A percentile compares a stretch with the other conserved stretches of the same genome.
phyloP scores from a whole-genome alignment of 306 rosid species.

The Albizia julibrissin region DNA sequence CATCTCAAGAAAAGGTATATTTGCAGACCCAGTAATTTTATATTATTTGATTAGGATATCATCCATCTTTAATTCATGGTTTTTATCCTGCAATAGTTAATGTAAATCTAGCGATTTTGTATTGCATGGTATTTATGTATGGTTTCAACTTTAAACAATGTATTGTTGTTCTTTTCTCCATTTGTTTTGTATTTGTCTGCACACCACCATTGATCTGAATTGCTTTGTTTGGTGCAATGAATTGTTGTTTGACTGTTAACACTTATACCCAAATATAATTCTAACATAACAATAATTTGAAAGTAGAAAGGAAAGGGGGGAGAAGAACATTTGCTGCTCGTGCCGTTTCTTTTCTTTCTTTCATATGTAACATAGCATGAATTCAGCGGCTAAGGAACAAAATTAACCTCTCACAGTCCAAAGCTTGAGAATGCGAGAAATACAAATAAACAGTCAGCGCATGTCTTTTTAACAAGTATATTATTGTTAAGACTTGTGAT shows the following conservation, averaged over 20 bases:
- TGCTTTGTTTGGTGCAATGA: constrained; percentile 18
- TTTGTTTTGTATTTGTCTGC: background rate
- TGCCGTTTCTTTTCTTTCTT: background rate
- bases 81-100: background rate
- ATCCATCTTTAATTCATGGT: background rate
- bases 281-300: background rate
- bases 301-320: background rate
- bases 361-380: background rate
- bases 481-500: background rate
- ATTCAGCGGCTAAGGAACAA: background rate
- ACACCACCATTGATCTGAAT: background rate
- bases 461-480: background rate
- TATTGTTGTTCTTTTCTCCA: background rate
- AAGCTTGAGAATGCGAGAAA: background rate
- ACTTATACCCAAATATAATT: background rate
- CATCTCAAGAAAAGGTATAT: constrained; percentile 65
- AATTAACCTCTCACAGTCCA: background rate
- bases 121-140: background rate
- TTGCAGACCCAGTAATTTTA: background rate
- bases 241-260: background rate
- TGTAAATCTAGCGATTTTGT: background rate
- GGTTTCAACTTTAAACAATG: background rate
- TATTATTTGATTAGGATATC: constrained; percentile 13
- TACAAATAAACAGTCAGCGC: background rate
- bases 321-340: background rate